Conservation (phyloP, 352 stramenopile species). For the Globisporangium sylvaticum region DNA sequence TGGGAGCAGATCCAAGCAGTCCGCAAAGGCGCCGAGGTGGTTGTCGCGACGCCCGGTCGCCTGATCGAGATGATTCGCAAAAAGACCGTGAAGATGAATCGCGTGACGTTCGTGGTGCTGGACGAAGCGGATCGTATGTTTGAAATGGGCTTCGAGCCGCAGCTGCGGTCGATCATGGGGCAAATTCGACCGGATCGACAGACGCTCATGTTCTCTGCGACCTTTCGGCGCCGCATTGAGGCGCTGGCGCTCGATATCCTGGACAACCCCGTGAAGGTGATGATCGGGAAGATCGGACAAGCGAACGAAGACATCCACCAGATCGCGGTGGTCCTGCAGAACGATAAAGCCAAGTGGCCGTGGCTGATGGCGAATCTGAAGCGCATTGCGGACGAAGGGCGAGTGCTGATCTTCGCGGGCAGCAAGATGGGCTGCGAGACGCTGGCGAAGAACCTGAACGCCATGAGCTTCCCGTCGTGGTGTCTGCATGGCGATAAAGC, state of each 20-base stretch:
- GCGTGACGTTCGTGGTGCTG: constrained; percentile 85
- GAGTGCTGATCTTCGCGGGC: constrained; percentile 83
- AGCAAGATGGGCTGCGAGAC: constrained; percentile 86
- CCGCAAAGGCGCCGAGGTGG: constrained; percentile 66
- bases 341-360: constrained; percentile 79
- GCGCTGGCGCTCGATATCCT: constrained; percentile 77
- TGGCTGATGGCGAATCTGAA: constrained; percentile 76
- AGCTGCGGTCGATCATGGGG: constrained; percentile 75
- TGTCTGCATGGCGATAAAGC: constrained; percentile 83
- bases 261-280: constrained; percentile 76
- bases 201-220: constrained; percentile 87
- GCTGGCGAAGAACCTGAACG: constrained; percentile 65
- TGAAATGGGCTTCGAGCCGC: constrained; percentile 86
- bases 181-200: constrained; percentile 84
- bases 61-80: constrained; percentile 86
- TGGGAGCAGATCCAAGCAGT: constrained; percentile 82
- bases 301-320: constrained; percentile 90
- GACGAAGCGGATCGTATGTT: constrained; percentile 90
- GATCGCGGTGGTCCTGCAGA: constrained; percentile 66
- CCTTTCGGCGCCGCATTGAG: constrained; percentile 73
- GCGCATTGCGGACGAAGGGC: constrained; percentile 56
- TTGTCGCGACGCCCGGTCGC: constrained; percentile 75
- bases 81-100: constrained; percentile 50
- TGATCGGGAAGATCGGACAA: constrained; percentile 72
- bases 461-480: constrained; percentile 26